phyloP scores from a whole-genome alignment of 1,284 basidiomycete species.

The Sanguinoderma infundibulare region DNA sequence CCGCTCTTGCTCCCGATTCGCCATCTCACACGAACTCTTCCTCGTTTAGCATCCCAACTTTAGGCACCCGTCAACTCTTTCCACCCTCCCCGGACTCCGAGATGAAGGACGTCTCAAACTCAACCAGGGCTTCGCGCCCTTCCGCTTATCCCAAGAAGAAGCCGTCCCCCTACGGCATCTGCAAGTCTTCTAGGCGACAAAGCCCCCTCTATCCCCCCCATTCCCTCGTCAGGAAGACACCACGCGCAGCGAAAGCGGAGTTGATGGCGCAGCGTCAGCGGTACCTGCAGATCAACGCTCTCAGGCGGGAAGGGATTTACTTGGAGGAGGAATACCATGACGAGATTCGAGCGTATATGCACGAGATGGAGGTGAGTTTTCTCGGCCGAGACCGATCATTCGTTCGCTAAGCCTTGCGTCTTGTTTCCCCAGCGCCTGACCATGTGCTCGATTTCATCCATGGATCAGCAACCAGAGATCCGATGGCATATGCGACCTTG shows the following conservation, averaged over 20 bases:
- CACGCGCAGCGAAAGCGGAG: conserved; percentile 64
- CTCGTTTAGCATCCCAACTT: conserved; percentile 47
- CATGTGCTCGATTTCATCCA: conserved; percentile 88
- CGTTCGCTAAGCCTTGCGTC: background rate
- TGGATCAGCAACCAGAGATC: conserved; percentile 99
- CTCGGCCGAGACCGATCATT: background rate
- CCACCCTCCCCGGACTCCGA: conserved; percentile 40
- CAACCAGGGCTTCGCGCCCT: conserved; percentile 62
- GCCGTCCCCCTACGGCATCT: conserved; percentile 77
- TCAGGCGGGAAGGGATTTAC: conserved; percentile 70
- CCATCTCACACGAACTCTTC: conserved; percentile 33
- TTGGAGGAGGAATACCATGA: conserved; percentile 95
- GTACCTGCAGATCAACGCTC: conserved; percentile 65
- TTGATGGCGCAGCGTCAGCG: conserved; percentile 67
- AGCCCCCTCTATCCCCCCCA: conserved; percentile 51
- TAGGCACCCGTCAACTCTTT: conserved; percentile 42
- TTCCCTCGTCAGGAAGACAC: conserved; percentile 57
- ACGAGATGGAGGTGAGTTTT: conserved; percentile 91
- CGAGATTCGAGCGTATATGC: conserved; percentile 94
- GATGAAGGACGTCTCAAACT: conserved; percentile 79
- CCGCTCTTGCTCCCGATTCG: background rate
- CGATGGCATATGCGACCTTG: conserved; percentile 99
- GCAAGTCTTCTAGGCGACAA: conserved; percentile 52
- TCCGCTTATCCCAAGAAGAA: conserved; percentile 80
- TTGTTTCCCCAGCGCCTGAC: conserved; percentile 66